Evolutionary conservation across 306 rosid genomes (phyloP).

Genomic region (Citrullus amarus): DNA sequence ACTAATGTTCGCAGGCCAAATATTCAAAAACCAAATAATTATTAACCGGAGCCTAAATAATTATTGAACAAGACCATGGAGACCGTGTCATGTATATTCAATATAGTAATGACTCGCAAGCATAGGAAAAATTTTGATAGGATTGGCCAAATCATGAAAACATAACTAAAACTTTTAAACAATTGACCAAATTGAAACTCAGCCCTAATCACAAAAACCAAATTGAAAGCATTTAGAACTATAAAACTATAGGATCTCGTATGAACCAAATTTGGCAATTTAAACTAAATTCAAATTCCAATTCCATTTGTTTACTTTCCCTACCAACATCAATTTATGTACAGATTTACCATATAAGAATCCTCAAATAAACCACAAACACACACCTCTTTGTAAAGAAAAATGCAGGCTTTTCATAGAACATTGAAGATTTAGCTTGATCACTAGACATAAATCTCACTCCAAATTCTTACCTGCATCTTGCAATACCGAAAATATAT

Average conservation of each 20-base stretch:
- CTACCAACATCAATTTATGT: not conserved
- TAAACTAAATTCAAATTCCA: not conserved
- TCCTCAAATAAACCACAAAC: not conserved
- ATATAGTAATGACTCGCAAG: no score
- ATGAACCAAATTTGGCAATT: not conserved
- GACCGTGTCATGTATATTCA: no score
- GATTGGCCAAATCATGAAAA: not conserved
- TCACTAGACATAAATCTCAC: not conserved
- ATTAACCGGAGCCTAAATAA: no score
- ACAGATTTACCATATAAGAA: not conserved
- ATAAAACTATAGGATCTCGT: not conserved
- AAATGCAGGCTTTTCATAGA: not conserved
- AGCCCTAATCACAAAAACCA: not conserved
- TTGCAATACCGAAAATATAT: not conserved
- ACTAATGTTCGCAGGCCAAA: no score
- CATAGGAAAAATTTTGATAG: not conserved
- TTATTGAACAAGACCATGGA: no score
- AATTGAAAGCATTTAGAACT: not conserved
- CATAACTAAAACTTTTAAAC: not conserved
- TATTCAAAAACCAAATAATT: no score
- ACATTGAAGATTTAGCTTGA: not conserved
- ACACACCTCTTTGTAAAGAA: not conserved
- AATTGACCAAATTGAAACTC: not conserved
- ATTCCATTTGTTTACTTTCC: not conserved
- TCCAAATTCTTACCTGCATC: conserved; percentile 2